Percentiles rank a stretch among this genome's conserved stretches.
Evolutionary conservation across 1,284 basidiomycete genomes (phyloP).

Genomic region (Neolentinus lepideus): DNA sequence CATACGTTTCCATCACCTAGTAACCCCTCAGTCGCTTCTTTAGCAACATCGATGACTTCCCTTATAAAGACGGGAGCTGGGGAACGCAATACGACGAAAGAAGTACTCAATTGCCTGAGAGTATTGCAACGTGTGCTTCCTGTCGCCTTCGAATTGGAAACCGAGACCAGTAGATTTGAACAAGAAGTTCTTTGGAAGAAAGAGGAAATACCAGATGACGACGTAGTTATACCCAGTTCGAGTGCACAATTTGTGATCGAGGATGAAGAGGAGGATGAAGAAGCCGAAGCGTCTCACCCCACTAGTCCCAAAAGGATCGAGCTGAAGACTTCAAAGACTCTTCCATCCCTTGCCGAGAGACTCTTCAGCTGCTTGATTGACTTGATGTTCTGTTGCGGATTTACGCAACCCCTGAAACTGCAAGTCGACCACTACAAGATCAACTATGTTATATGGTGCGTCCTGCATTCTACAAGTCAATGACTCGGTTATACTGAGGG

Average conservation of each 20-base stretch:
- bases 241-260: conserved; percentile 75
- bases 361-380: conserved; percentile 77
- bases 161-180: conserved; percentile 64
- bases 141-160: conserved; percentile 78
- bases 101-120: conserved; percentile 83
- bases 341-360: conserved; percentile 74
- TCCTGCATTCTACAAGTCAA: conserved; percentile 1
- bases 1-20: conserved; percentile 71
- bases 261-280: conserved; percentile 66
- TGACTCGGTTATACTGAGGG: not conserved
- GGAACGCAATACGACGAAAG: conserved; percentile 68
- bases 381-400: conserved; percentile 86
- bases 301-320: conserved; percentile 14
- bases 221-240: conserved; percentile 20
- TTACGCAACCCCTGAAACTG: conserved; percentile 76
- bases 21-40: conserved; percentile 50
- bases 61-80: conserved; percentile 50
- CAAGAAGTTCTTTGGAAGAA: conserved; percentile 69
- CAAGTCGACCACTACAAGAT: conserved; percentile 81
- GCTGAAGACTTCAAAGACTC: conserved; percentile 34
- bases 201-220: conserved; percentile 32
- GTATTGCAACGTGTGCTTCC: conserved; percentile 84
- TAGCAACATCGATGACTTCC: conserved; percentile 61
- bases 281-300: conserved; percentile 22
- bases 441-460: conserved; percentile 79